These are phyloP conservation scores for Terfezia claveryi DNA, from an alignment of 495 filamentous ascomycete genomes.

Conservation along the genomic window DNA sequence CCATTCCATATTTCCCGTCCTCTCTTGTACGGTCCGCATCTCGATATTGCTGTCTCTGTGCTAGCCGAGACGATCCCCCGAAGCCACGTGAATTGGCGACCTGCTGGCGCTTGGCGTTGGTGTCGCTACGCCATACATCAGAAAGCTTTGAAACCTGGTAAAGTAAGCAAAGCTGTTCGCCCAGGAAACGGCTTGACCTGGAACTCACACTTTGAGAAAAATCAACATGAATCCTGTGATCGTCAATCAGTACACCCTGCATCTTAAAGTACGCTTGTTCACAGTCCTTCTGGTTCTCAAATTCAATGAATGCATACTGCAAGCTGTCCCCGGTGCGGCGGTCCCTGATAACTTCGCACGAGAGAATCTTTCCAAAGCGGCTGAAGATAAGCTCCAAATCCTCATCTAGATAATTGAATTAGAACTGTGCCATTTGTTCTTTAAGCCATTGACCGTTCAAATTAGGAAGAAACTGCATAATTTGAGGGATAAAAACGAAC, in stretches of 20 bases:
- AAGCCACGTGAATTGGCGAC: slow-evolving; percentile 40
- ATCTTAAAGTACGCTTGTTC: slow-evolving; percentile 97
- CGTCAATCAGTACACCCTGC: slow-evolving; percentile 88
- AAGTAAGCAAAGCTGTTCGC: neutral
- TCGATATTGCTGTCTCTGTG: slow-evolving; percentile 83
- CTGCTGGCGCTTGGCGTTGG: slow-evolving; percentile 57
- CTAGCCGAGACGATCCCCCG: slow-evolving; percentile 65
- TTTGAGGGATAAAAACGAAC: slow-evolving; percentile 19
- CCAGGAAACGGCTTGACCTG: slow-evolving; percentile 6
- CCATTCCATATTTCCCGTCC: slow-evolving; percentile 43
- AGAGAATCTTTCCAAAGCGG: slow-evolving; percentile 85
- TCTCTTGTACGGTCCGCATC: slow-evolving; percentile 22
- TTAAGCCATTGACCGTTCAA: neutral
- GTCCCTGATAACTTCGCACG: slow-evolving; percentile 91
- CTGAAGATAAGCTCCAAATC: slow-evolving; percentile 90
- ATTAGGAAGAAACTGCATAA: neutral
- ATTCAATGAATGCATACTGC: slow-evolving; percentile 97
- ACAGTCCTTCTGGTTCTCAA: slow-evolving; percentile 73
- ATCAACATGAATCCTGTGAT: slow-evolving; percentile 94
- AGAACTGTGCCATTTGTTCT: too few species aligned
- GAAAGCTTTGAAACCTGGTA: slow-evolving; percentile 53
- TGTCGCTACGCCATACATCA: slow-evolving; percentile 72
- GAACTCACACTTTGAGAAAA: slow-evolving; percentile 72
- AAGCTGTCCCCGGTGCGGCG: slow-evolving; percentile 83
- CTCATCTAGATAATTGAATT: slow-evolving; percentile 36